phyloP scores from a whole-genome alignment of 306 rosid genomes.

The Luffa acutangula region DNA sequence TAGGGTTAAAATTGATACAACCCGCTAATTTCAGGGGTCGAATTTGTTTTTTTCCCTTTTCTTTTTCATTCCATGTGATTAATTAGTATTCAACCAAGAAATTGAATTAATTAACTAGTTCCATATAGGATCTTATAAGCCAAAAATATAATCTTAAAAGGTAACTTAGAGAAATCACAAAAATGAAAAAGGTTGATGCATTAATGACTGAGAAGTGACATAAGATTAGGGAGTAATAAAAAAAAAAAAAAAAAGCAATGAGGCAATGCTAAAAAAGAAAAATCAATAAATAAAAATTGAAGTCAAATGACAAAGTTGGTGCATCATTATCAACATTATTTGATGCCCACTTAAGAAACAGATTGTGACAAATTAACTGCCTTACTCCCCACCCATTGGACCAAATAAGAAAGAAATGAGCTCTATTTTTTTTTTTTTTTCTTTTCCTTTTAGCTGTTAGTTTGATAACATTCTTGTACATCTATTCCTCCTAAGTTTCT shows the following conservation, averaged over 20 bases:
- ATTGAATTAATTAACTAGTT: neutral
- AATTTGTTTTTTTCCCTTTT: no score
- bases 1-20: no score
- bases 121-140: neutral
- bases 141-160: neutral
- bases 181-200: neutral
- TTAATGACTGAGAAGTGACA: neutral
- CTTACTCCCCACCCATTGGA: neutral
- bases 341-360: slow-evolving; percentile 9
- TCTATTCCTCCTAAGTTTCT: neutral
- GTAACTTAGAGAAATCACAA: neutral
- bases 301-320: neutral
- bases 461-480: neutral
- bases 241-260: no score
- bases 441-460: neutral
- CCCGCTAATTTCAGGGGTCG: no score
- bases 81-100: neutral
- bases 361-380: slow-evolving; percentile 4
- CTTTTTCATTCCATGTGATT: neutral
- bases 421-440: neutral
- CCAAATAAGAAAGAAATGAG: neutral
- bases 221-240: neutral
- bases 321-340: neutral
- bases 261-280: neutral
- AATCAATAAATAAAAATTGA: neutral